Conservation (phyloP, 1,284 basidiomycete species). For the Sanghuangporus sanghuang region DNA sequence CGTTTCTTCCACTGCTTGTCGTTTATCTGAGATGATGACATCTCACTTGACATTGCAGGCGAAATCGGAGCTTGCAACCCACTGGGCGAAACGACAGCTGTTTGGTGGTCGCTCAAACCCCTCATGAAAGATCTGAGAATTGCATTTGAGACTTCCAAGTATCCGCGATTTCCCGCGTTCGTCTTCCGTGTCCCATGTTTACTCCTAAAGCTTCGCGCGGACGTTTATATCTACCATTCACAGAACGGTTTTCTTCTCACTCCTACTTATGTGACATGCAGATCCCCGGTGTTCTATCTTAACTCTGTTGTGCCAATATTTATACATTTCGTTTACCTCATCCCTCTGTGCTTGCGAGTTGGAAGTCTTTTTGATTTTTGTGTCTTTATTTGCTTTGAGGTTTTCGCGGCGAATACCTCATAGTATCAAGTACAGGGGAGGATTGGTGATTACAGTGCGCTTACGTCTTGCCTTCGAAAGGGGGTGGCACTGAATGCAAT, state of each 20-base stretch:
- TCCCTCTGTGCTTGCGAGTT: not conserved
- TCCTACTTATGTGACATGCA: too few species aligned
- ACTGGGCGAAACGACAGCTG: slow-evolving; percentile 87
- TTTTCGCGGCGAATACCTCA: too few species aligned
- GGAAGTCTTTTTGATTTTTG: not conserved
- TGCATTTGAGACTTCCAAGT: not conserved
- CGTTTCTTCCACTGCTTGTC: slow-evolving; percentile 17
- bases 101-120: slow-evolving; percentile 52
- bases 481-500: too few species aligned
- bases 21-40: slow-evolving; percentile 13
- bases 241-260: not conserved
- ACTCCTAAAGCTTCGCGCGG: not conserved
- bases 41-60: slow-evolving; percentile 45
- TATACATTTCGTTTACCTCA: not conserved
- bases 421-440: too few species aligned
- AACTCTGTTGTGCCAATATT: not conserved
- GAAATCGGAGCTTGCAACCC: slow-evolving; percentile 77
- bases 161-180: not conserved
- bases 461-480: too few species aligned
- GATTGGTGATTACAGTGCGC: too few species aligned
- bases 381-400: too few species aligned
- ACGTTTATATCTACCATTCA: not conserved
- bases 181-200: not conserved
- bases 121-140: not conserved
- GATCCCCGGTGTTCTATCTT: not conserved